Conservation (phyloP, 306 rosid genomes). For the Sophora flavescens region DNA sequence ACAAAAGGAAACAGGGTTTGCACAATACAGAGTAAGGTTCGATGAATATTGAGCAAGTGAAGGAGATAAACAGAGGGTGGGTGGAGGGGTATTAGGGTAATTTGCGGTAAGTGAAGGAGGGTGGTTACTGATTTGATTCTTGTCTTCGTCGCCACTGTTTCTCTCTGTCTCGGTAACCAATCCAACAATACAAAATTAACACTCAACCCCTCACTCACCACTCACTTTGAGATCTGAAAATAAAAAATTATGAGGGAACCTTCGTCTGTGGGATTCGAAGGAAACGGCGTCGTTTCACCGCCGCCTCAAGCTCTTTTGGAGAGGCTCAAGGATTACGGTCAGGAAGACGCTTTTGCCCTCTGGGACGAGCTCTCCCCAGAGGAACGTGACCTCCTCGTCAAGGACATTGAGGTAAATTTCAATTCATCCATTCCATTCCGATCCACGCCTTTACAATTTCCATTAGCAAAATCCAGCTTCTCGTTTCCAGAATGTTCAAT, state of each 20-base stretch:
- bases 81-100: conserved; percentile 39
- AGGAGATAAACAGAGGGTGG: no score
- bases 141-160: conserved; percentile 61
- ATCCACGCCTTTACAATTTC: not conserved
- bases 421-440: not conserved
- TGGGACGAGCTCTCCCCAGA: conserved; percentile 92
- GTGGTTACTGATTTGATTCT: conserved; percentile 63
- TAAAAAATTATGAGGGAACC: conserved; percentile 50
- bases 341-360: conserved; percentile 88
- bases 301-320: conserved; percentile 87
- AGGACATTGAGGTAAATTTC: conserved; percentile 73
- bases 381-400: conserved; percentile 84
- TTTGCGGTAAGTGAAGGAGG: conserved; percentile 13
- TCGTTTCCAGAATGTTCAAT: not conserved
- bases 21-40: not conserved
- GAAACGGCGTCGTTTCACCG: conserved; percentile 48
- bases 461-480: not conserved
- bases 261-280: conserved; percentile 56
- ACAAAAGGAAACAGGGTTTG: not conserved
- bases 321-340: conserved; percentile 96
- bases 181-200: conserved; percentile 35
- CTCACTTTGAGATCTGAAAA: not conserved
- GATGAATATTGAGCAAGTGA: no score
- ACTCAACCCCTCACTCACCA: conserved; percentile 1
- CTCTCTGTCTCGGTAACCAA: conserved; percentile 40